Evolutionary conservation across 192 early-diverging fungal genomes (phyloP).

Genomic region (Entomortierella lignicola): DNA sequence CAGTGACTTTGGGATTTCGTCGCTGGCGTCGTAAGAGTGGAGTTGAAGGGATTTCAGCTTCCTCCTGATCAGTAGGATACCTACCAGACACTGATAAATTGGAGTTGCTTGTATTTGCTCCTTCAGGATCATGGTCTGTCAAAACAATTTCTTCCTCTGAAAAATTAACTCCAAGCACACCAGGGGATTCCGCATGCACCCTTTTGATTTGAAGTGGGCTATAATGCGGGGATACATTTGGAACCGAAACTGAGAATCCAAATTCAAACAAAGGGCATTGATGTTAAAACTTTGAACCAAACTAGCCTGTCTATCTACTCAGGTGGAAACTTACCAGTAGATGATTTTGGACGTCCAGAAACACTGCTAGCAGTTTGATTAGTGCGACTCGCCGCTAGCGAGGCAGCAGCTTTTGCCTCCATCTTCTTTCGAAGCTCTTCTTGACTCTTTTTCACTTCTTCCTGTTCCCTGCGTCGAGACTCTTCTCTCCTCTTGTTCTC

Average conservation of each 20-base stretch:
- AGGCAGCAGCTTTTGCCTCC: not conserved
- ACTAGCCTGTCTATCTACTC: not conserved
- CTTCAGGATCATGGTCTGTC: conserved; percentile 6
- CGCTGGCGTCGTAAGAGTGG: conserved; percentile 25
- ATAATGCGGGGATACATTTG: conserved; percentile 14
- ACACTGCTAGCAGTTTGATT: conserved; percentile 16
- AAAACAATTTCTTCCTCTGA: conserved; percentile 42
- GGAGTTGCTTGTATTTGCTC: not conserved
- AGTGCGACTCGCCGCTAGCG: not conserved
- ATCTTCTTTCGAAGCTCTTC: conserved; percentile 6
- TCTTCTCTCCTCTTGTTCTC: conserved; percentile 13
- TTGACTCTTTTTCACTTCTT: conserved; percentile 2
- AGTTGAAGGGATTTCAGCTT: conserved; percentile 23
- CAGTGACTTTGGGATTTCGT: not conserved
- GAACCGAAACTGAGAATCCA: conserved; percentile 21
- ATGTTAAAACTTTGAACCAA: not conserved
- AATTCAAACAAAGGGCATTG: not conserved
- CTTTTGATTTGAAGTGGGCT: conserved; percentile 4
- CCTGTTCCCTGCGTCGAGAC: not conserved
- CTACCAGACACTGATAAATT: not conserved
- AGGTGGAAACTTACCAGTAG: conserved; percentile 19
- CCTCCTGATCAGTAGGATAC: conserved; percentile 5
- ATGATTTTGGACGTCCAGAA: conserved; percentile 28
- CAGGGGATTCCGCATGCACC: conserved; percentile 22
- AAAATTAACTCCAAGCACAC: conserved; percentile 13